A percentile compares a stretch with the other conserved stretches of the same genome.
Evolutionary conservation across 768 basidiomycete species (phyloP).

Genomic region (Mycena floridula): DNA sequence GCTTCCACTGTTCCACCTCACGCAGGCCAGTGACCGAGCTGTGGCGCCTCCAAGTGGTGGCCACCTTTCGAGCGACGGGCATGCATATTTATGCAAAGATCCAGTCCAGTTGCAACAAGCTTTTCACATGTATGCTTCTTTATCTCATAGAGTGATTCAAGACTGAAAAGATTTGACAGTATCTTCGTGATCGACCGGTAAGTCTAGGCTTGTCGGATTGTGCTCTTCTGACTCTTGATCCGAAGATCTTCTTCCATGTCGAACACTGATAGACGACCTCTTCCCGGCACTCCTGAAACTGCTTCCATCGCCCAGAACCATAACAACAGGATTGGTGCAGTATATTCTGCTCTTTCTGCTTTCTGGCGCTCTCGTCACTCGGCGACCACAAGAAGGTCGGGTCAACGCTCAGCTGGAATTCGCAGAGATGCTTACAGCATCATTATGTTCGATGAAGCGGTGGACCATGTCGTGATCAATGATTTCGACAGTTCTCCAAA

Average conservation of each 20-base stretch:
- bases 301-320: conserved; percentile 26
- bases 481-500: conserved; percentile 42
- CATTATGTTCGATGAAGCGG: conserved; percentile 32
- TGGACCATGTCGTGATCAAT: conserved; percentile 26
- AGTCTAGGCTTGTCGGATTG: too few relatives aligned
- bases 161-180: conserved; percentile 16
- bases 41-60: conserved; percentile 31
- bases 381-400: conserved; percentile 20
- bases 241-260: conserved; percentile 54
- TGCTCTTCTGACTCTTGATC: conserved; percentile 4
- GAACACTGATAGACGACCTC: conserved; percentile 32
- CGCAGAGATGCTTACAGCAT: conserved; percentile 54
- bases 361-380: conserved; percentile 52
- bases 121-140: conserved; percentile 51
- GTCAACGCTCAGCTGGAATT: conserved; percentile 10
- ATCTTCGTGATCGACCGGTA: conserved; percentile 53
- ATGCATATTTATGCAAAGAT: conserved; percentile 46
- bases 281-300: conserved; percentile 35
- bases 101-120: conserved; percentile 46
- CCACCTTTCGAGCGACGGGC: conserved; percentile 52
- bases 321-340: conserved; percentile 52
- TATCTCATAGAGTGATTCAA: not conserved
- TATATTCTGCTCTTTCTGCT: conserved; percentile 44
- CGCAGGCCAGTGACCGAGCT: conserved; percentile 19
- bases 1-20: conserved; percentile 47